Conservation (phyloP, 2,329 filamentous ascomycete species). For the Penicillium olsonii region DNA sequence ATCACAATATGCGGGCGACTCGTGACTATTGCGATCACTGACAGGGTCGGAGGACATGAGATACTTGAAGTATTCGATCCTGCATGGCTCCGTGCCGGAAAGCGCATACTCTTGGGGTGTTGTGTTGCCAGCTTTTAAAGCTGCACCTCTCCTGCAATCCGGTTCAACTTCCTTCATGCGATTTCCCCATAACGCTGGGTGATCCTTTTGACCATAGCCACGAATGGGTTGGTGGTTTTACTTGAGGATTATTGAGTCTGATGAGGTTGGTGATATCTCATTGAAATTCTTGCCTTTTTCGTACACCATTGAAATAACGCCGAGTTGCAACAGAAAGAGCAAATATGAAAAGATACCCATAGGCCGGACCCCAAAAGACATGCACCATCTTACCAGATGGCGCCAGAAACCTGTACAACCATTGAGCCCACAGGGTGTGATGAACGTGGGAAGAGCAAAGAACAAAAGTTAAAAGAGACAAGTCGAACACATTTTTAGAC, state of each 20-base stretch:
- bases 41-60: neutral
- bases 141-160: neutral
- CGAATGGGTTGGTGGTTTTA: neutral
- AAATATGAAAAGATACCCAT: slow-evolving; percentile 37
- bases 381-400: slow-evolving; percentile 39
- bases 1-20: neutral
- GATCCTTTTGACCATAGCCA: neutral
- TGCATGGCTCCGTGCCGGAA: neutral
- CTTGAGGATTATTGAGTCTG: slow-evolving; percentile 1
- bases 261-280: slow-evolving; percentile 26
- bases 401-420: slow-evolving; percentile 42
- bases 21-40: neutral
- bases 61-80: neutral
- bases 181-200: neutral
- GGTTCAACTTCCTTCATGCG: slow-evolving; percentile 2
- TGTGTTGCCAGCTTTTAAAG: neutral
- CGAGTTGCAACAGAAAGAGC: slow-evolving; percentile 38
- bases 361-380: slow-evolving; percentile 42
- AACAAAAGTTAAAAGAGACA: slow-evolving; percentile 22
- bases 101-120: too few species aligned
- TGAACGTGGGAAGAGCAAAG: slow-evolving; percentile 22
- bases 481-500: slow-evolving; percentile 40
- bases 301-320: slow-evolving; percentile 43
- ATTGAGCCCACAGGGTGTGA: slow-evolving; percentile 33
- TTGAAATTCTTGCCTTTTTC: slow-evolving; percentile 39